These are phyloP conservation scores for Cinnamomum micranthum DNA, from an alignment of 164 flowering plant species.

Conservation along the genomic window DNA sequence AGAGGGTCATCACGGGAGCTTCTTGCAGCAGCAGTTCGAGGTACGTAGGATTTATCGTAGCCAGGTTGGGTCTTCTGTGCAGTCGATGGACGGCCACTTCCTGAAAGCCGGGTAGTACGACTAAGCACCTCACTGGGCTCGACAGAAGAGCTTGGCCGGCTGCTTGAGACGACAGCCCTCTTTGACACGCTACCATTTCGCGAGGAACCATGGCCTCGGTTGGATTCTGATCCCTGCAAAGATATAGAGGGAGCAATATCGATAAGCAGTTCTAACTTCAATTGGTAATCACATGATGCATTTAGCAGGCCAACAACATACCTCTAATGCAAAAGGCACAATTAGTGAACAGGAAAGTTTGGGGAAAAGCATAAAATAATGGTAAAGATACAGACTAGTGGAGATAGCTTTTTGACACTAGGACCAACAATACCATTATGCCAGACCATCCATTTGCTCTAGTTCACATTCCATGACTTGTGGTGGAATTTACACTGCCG, in stretches of 20 bases:
- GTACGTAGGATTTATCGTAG: conserved; percentile 29
- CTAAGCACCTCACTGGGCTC: conserved; percentile 20
- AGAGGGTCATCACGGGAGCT: conserved; percentile 34
- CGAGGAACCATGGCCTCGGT: conserved; percentile 20
- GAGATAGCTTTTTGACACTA: too few relatives aligned
- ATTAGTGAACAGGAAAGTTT: too few relatives aligned
- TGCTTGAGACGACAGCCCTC: conserved; percentile 24
- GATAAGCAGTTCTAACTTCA: neutral
- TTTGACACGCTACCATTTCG: conserved; percentile 28
- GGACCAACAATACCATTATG: too few relatives aligned
- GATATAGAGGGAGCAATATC: neutral
- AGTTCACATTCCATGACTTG: too few relatives aligned
- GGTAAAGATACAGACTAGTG: too few relatives aligned
- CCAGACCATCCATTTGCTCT: too few relatives aligned
- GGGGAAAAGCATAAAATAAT: too few relatives aligned
- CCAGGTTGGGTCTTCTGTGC: conserved; percentile 35
- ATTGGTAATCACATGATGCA: too few relatives aligned
- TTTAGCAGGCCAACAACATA: too few relatives aligned
- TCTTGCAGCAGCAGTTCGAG: conserved; percentile 24
- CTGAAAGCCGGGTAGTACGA: conserved; percentile 22
- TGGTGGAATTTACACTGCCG: too few relatives aligned
- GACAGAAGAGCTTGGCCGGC: conserved; percentile 31
- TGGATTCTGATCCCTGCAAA: conserved; percentile 10
- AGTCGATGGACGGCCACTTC: conserved; percentile 30
- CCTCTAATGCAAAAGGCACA: too few relatives aligned